Base-by-base conservation (phyloP, 495 filamentous ascomycete genomes). In the Astrothelium macrocarpum region DNA sequence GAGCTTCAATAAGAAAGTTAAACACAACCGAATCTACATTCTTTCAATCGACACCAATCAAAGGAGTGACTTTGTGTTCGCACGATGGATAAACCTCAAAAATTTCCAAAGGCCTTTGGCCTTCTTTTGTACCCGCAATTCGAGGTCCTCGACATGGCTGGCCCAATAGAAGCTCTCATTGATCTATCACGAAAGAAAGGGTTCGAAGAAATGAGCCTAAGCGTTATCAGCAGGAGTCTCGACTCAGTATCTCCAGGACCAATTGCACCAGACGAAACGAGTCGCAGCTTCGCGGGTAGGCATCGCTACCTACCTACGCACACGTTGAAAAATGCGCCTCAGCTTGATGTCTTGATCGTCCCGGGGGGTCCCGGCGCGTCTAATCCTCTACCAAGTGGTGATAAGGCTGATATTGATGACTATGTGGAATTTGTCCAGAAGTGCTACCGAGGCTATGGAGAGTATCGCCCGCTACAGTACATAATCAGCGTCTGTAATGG, bases 401-500 rank as follows among this genome's bases (percentile, higher is more conserved):
- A 28, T n/a, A 43, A 53, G 32, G 69, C 74, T 0, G 87, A 79
- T 64, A 68, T 89, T 63, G 66, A 61, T 23, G 49, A 70, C 12
- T 58, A 62, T 28, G 20, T 65, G 28, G 66, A 59, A 18, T 68
- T 66, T 49, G 23, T 62, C 7, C 63, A 53, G 26, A 36, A 62
- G 23, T 18, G n/a, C 10, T 68, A 61, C 59, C 14, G 31, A 31
- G 66, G 66, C n/a, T 11, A 16, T 16, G 60, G 32, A 0, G 66
- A 69, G 1, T 81, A 75, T 64, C 80, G 80, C 0, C 49, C 62
- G 32, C 67, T 86, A 1, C 69, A 79, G n/a, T 86, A 83, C 69
- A 60, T 88, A 12, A 68, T 89, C 25, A 85, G 80, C 3, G 78
- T 89, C 2, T 89, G 86, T 71, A 87, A 80, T 2, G 85, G 87